Base-by-base conservation (phyloP, 1,284 basidiomycete species). In the Pisolithus thermaeus region DNA sequence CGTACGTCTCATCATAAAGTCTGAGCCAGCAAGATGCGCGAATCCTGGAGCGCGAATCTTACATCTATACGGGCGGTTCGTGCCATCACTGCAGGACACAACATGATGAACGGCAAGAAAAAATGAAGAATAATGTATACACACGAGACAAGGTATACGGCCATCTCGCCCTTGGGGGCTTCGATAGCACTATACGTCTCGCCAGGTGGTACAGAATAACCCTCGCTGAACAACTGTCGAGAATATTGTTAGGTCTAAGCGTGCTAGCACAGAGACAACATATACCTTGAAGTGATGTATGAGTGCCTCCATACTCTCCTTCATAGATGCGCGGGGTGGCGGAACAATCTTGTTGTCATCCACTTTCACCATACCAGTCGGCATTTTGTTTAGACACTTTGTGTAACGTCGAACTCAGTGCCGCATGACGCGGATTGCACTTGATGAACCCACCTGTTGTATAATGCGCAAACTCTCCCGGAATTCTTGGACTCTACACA, bases 121-220 rank as follows among this genome's bases (percentile, higher is more conserved):
- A 51, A n/a, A 18, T 39, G 1, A 18, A 8, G 27, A 30, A 16
- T 28, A 25, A 27, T 39, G 28, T 38, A 49, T 5, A 77, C 81
- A 59, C 59, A 87, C 79, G 92, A 95, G 55, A 97, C 92, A 50
- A 97, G 84, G 73, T 93, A 97, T 50, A 97, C 94, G 58, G 79
- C 93, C 95, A 98, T 98, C 75, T 98, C 94, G 56, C 95, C 95
- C 76, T 99, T 99, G 52, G 95, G 96, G 18, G 96, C 96, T 73
- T 99, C 96, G 61, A 99, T 98, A 4, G 96, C 93, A 50, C 84
- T 85, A 76, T 99, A 99, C 0, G 96, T 99, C 77, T 99, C 96
- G 32, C 96, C 87, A 18, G 95, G 90, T 16, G 96, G 96, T n/a
- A 98, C 96, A 28, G 90, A 90, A 75, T 93, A 99, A 20, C 96